phyloP scores from a whole-genome alignment of 1,284 basidiomycete genomes.

The Moniliophthora roreri region DNA sequence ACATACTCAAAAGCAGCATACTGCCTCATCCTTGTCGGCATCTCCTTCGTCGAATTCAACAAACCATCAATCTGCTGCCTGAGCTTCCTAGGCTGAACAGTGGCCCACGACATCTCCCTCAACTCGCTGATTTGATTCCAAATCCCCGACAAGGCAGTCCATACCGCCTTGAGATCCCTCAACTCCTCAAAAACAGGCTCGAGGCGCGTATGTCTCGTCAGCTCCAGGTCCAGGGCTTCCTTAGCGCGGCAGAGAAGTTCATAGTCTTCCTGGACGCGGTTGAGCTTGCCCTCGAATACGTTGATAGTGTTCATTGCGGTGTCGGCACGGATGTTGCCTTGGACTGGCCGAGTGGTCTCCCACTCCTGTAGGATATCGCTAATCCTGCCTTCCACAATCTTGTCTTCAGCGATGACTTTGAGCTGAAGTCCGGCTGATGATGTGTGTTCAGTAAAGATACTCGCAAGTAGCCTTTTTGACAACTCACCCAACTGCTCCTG shows the following conservation, averaged over 20 bases:
- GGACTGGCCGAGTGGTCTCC: slow-evolving; percentile 94
- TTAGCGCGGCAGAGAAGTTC: slow-evolving; percentile 94
- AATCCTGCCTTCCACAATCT: slow-evolving; percentile 94
- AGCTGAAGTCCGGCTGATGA: slow-evolving; percentile 86
- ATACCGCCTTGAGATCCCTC: slow-evolving; percentile 95
- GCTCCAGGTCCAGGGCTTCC: slow-evolving; percentile 93
- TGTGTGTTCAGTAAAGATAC: slow-evolving; percentile 5
- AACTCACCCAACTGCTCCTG: slow-evolving; percentile 89
- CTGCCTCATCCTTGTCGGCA: slow-evolving; percentile 99
- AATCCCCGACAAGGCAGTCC: slow-evolving; percentile 97
- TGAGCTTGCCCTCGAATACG: slow-evolving; percentile 90
- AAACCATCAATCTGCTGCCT: slow-evolving; percentile 92
- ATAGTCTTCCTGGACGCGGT: slow-evolving; percentile 89
- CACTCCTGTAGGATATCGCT: slow-evolving; percentile 89
- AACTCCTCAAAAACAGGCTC: slow-evolving; percentile 95
- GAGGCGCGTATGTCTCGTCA: slow-evolving; percentile 86
- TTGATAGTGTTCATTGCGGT: slow-evolving; percentile 95
- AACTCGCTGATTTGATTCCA: slow-evolving; percentile 94
- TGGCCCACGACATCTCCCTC: slow-evolving; percentile 88
- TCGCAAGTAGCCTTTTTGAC: not conserved
- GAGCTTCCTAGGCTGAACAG: slow-evolving; percentile 92
- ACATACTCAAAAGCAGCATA: slow-evolving; percentile 99
- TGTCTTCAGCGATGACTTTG: slow-evolving; percentile 99
- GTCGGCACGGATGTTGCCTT: slow-evolving; percentile 94
- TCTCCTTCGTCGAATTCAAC: slow-evolving; percentile 90